Evolutionary conservation across 306 rosid species (phyloP).

Genomic region (Acacia acuminata): DNA sequence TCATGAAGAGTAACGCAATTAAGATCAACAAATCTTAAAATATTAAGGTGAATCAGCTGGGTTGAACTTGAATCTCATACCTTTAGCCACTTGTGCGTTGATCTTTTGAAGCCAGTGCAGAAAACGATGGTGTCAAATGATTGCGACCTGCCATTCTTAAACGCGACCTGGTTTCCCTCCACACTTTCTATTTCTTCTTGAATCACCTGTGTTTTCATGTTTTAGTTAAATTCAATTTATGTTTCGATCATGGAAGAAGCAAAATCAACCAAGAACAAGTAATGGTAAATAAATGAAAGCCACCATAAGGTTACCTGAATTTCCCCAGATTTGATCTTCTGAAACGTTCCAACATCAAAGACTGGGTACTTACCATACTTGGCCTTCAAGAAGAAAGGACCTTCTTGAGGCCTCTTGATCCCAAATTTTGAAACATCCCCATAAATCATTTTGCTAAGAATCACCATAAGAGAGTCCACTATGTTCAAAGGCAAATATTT

Average conservation of each 20-base stretch:
- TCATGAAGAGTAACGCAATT: background rate
- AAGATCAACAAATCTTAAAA: background rate
- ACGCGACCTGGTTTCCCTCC: slow-evolving; percentile 40
- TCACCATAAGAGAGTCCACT: slow-evolving; percentile 57
- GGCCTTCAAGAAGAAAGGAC: slow-evolving; percentile 66
- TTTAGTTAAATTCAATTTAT: background rate
- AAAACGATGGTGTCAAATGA: slow-evolving; percentile 63
- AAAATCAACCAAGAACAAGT: background rate
- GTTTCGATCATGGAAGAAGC: too few species aligned
- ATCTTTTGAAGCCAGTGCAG: slow-evolving; percentile 78
- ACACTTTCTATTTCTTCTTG: slow-evolving; percentile 50
- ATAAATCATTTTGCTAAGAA: slow-evolving; percentile 49
- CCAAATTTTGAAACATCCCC: slow-evolving; percentile 64
- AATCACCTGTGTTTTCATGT: slow-evolving; percentile 41
- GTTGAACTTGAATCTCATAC: slow-evolving; percentile 30
- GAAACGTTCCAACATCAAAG: slow-evolving; percentile 49
- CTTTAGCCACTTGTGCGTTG: slow-evolving; percentile 73
- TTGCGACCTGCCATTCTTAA: slow-evolving; percentile 47
- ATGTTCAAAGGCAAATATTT: slow-evolving; percentile 44
- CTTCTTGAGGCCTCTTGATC: slow-evolving; percentile 58
- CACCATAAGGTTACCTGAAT: slow-evolving; percentile 46
- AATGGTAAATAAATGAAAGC: background rate
- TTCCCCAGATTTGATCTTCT: slow-evolving; percentile 54
- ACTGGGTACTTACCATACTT: slow-evolving; percentile 69
- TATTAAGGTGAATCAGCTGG: background rate